Percentiles rank a stretch among this genome's conserved stretches.
Evolutionary conservation across 208 protist genomes (phyloP).

Genomic region (Wallacemonas sp.): DNA sequence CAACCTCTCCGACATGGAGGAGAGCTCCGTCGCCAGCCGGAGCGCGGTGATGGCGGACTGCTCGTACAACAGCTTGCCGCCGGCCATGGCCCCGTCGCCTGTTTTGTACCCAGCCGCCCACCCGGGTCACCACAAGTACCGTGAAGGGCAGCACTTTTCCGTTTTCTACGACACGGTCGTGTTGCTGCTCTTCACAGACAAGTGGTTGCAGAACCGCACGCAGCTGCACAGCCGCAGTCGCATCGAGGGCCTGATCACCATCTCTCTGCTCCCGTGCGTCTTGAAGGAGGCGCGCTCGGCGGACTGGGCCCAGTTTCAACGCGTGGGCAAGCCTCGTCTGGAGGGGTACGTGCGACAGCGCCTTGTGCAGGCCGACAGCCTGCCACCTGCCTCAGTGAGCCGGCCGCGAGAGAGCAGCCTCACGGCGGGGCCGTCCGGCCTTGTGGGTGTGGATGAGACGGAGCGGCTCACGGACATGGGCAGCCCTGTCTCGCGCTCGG

Average conservation of each 20-base stretch:
- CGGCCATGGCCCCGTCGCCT: not conserved
- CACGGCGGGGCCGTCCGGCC: no score
- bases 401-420: not conserved
- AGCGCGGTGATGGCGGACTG: not conserved
- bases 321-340: not conserved
- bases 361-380: not conserved
- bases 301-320: conserved; percentile 2
- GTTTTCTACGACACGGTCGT: conserved; percentile 21
- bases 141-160: conserved; percentile 4
- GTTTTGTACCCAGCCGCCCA: conserved; percentile 7
- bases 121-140: not conserved
- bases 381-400: not conserved
- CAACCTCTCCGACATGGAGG: not conserved
- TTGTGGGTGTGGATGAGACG: not conserved
- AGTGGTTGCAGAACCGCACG: conserved; percentile 12
- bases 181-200: conserved; percentile 10
- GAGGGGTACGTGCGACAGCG: not conserved
- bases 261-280: not conserved
- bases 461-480: not conserved
- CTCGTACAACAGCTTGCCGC: not conserved
- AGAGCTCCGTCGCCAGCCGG: not conserved
- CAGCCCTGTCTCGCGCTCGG: not conserved
- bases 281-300: not conserved
- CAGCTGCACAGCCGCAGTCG: conserved; percentile 10
- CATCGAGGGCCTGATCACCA: conserved; percentile 11